Evolutionary conservation across 2,329 filamentous ascomycete genomes (phyloP), one percentile per base, ranked within the genome.

Genomic region (Diaporthe vexans): DNA sequence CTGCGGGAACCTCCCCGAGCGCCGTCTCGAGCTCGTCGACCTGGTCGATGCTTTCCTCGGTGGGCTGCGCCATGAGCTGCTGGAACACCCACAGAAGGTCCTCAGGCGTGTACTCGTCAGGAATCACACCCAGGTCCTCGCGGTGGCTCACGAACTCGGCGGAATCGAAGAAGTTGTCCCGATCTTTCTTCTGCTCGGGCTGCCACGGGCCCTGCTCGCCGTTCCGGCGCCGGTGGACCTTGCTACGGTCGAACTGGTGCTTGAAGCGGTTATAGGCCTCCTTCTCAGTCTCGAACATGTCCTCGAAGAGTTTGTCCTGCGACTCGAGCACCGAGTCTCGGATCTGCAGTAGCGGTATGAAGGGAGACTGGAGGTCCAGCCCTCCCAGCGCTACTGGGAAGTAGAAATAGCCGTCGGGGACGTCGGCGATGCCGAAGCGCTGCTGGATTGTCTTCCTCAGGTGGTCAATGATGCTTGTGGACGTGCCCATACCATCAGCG

Each of bases 401-500:
- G 76, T 85, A 86, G 59, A 88, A 82, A 70, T 84, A 88, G 8
- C 85, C 84, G 73, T 86, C 84, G 4, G 86, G 84, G 17, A 88
- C 79, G 33, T 86, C 76, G 0, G 76, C 75, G 40, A 86, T 82
- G 3, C 82, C 81, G 75, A 93, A 93, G 0, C 89, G 87, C 11
- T 86, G 79, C 6, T 82, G 77, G 15, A 93, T 88, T 9, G 85
- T 83, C 19, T 83, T 81, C 68, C 90, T 89, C 1, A 93, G 84
- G 76, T 91, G 87, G n/a, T 88, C 85, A 0, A 87, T 87, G 2
- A 91, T 88, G 40, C 86, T 88, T 3, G 78, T 81, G 1, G 80
- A 74, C 7, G 79, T 70, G 21, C 77, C 70, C 26, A 75, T 57
- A 51, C 73, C 74, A 8, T 7, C 43, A 56, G 37, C 33, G 6